Percentiles rank a stretch among this genome's conserved stretches.
phyloP scores from a whole-genome alignment of 441 rosid species.

The Breynia disticha region DNA sequence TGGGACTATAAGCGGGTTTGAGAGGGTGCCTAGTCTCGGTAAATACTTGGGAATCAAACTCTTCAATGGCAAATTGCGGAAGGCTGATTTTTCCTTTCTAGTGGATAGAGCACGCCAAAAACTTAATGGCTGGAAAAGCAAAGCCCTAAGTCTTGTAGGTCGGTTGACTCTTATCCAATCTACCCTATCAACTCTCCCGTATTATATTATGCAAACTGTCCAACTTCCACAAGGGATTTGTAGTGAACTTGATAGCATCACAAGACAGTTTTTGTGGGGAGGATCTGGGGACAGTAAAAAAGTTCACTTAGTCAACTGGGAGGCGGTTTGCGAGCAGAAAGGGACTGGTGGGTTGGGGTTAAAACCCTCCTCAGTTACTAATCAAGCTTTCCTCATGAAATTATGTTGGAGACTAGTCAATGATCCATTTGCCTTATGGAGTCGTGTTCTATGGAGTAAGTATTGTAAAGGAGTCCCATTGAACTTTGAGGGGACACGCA shows the following conservation, averaged over 20 bases:
- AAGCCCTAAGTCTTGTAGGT: background rate
- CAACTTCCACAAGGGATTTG: background rate
- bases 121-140: background rate
- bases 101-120: background rate
- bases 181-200: background rate
- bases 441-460: background rate
- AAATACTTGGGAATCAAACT: background rate
- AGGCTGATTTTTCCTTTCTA: background rate
- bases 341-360: background rate
- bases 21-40: background rate
- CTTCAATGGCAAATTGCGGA: background rate
- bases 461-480: too few species aligned
- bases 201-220: background rate
- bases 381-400: background rate
- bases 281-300: background rate
- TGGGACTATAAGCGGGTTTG: background rate
- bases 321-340: background rate
- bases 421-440: background rate
- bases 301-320: background rate
- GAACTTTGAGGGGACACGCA: background rate
- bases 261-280: background rate
- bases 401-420: background rate
- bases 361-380: background rate
- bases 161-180: background rate
- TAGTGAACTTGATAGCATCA: background rate